A percentile compares a stretch with the other conserved stretches of the same genome.
Evolutionary conservation across 441 rosid species (phyloP).

Genomic region (Biscutella laevigata): DNA sequence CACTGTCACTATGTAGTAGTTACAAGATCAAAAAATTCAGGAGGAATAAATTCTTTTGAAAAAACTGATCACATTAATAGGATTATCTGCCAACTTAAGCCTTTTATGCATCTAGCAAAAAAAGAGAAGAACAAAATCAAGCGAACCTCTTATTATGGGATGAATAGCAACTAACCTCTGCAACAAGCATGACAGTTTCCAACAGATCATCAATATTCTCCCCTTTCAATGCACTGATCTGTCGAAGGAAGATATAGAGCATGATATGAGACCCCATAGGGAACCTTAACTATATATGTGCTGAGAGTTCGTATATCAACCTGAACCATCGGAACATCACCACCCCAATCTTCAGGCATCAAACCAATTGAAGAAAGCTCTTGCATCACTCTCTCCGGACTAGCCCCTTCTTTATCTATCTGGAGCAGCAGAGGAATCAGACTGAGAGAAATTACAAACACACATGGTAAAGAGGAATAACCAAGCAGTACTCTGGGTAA

Average conservation of each 20-base stretch:
- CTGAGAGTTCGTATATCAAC: constrained; percentile 30
- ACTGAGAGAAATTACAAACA: constrained; percentile 14
- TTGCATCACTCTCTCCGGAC: constrained; percentile 93
- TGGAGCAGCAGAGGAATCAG: constrained; percentile 26
- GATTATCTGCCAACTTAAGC: constrained; percentile 2
- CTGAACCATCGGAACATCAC: constrained; percentile 94
- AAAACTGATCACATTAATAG: background rate
- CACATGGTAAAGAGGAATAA: constrained; percentile 20
- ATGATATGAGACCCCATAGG: constrained; percentile 15
- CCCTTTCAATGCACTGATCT: constrained; percentile 97
- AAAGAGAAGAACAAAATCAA: background rate
- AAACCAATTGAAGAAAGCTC: constrained; percentile 89
- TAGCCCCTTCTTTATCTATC: constrained; percentile 98
- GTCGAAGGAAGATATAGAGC: constrained; percentile 29
- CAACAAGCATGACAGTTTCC: constrained; percentile 96
- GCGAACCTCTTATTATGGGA: background rate
- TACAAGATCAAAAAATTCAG: constrained; percentile 1
- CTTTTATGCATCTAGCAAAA: constrained; percentile 11
- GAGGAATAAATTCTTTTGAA: background rate
- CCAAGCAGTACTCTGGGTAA: background rate
- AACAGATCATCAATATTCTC: constrained; percentile 69
- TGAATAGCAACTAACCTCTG: constrained; percentile 60
- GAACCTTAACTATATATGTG: constrained; percentile 18
- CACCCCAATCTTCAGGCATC: constrained; percentile 99
- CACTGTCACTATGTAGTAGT: background rate